Evolutionary conservation across 2,329 filamentous ascomycete genomes (phyloP).

Genomic region (Epichloe brachyelytri): DNA sequence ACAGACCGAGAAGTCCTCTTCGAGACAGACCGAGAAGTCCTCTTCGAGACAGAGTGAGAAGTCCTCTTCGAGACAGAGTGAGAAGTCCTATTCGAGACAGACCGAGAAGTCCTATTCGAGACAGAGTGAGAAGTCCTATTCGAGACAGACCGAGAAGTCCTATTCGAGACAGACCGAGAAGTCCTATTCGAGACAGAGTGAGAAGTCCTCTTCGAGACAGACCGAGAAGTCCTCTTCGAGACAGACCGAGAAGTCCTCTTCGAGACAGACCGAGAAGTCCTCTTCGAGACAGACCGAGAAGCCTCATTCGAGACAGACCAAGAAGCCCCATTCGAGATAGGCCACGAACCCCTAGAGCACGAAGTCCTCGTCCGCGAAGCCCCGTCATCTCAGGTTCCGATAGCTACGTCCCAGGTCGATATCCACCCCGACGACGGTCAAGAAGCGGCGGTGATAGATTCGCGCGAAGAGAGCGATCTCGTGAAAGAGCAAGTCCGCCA

Average conservation of each 20-base stretch:
- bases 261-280: no score
- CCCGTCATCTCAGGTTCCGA: constrained; percentile 27
- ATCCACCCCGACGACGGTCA: constrained; percentile 28
- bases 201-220: constrained; percentile 22
- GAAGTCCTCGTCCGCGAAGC: constrained; percentile 26
- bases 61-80: constrained; percentile 21
- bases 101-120: no score
- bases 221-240: constrained; percentile 18
- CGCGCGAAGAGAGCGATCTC: constrained; percentile 26
- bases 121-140: no score
- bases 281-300: neutral
- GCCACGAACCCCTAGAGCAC: constrained; percentile 21
- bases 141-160: constrained; percentile 10
- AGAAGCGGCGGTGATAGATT: constrained; percentile 29
- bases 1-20: constrained; percentile 18
- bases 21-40: constrained; percentile 19
- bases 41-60: constrained; percentile 16
- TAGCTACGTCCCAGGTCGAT: constrained; percentile 33
- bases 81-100: constrained; percentile 19
- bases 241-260: constrained; percentile 4
- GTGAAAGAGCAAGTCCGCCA: constrained; percentile 25
- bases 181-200: constrained; percentile 17
- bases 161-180: constrained; percentile 17
- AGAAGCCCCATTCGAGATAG: constrained; percentile 18
- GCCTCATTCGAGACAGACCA: constrained; percentile 4